A percentile compares a stretch with the other conserved stretches of the same genome.
Conservation (phyloP, 805 yeast genomes). For the Saccharomycopsis sp. region DNA sequence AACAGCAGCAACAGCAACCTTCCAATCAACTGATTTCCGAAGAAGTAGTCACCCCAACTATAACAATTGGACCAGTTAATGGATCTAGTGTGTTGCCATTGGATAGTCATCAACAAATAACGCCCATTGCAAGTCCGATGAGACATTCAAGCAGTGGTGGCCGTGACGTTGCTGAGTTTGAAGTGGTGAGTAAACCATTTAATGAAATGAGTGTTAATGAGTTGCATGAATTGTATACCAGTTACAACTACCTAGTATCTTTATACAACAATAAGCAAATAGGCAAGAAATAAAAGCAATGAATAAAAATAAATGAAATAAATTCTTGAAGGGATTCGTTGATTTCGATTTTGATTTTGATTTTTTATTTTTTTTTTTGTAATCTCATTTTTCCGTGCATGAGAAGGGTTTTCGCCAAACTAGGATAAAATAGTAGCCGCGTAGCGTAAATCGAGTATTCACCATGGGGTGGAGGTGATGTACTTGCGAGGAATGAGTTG, state of each 20-base stretch:
- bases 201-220: constrained; percentile 17
- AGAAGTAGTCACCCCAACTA: constrained; percentile 1
- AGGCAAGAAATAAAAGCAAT: too few relatives aligned
- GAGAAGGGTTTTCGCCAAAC: neutral
- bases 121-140: neutral
- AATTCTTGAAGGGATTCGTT: neutral
- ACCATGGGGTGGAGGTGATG: neutral
- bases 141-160: neutral
- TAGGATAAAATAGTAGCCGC: neutral
- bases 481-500: neutral
- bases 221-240: constrained; percentile 13
- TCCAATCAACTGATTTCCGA: too few relatives aligned
- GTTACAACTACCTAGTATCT: constrained; percentile 5
- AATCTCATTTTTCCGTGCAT: neutral
- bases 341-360: neutral
- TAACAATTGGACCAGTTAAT: neutral
- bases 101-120: neutral
- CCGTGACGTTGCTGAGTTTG: neutral
- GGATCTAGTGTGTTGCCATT: too few relatives aligned
- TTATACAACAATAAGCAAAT: neutral
- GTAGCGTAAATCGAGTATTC: neutral
- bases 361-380: neutral
- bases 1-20: constrained; percentile 1
- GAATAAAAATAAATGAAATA: neutral
- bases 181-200: constrained; percentile 8